These are phyloP conservation scores for Amanita pallidorosea DNA, from an alignment of 768 basidiomycete genomes.

Conservation along the genomic window DNA sequence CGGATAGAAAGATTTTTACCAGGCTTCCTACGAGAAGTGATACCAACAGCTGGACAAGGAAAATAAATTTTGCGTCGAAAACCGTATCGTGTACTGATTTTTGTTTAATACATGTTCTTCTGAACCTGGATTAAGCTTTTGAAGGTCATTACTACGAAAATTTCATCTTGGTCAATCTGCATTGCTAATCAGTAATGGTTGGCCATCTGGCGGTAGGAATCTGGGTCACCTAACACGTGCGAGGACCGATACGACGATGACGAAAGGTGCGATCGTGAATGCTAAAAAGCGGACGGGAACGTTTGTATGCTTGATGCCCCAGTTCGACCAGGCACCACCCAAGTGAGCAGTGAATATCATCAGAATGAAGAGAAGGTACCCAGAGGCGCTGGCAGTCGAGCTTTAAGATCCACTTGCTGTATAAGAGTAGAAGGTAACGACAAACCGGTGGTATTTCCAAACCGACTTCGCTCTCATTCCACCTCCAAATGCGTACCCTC, in stretches of 20 bases:
- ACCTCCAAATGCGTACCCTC: slow-evolving; percentile 61
- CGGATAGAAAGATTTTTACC: slow-evolving; percentile 88
- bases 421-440: background rate
- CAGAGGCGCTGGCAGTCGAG: slow-evolving; percentile 46
- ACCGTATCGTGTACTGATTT: slow-evolving; percentile 8
- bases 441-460: slow-evolving; percentile 79
- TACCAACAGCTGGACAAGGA: slow-evolving; percentile 25
- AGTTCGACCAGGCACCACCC: slow-evolving; percentile 61
- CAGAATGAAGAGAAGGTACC: slow-evolving; percentile 57
- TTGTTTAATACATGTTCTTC: background rate
- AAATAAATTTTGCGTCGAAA: too few relatives aligned
- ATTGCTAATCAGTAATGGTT: background rate
- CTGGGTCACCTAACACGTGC: slow-evolving; percentile 39
- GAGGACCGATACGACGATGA: slow-evolving; percentile 32
- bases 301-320: slow-evolving; percentile 31
- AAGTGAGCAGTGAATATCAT: slow-evolving; percentile 55
- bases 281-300: slow-evolving; percentile 33
- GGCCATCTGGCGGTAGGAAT: background rate
- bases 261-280: slow-evolving; percentile 44
- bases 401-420: background rate
- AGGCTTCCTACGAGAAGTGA: slow-evolving; percentile 70
- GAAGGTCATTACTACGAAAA: slow-evolving; percentile 23
- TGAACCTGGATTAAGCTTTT: background rate
- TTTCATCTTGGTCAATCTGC: slow-evolving; percentile 57
- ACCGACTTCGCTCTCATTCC: slow-evolving; percentile 57